These are phyloP conservation scores for Clarireedia homoeocarpa DNA, from an alignment of 2,329 filamentous ascomycete species.

Conservation along the genomic window DNA sequence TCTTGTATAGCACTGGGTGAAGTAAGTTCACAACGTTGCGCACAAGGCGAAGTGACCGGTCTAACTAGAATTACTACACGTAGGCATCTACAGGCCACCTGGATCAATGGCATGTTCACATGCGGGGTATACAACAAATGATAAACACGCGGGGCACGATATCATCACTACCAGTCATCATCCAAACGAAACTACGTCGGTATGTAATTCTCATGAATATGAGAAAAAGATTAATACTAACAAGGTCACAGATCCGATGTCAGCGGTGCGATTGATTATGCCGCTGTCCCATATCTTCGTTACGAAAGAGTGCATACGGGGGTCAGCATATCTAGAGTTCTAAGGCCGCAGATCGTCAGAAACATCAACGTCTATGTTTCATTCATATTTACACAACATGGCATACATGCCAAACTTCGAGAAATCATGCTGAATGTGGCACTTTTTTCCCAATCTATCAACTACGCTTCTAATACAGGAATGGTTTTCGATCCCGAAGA, in stretches of 20 bases:
- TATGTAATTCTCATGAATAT: background rate
- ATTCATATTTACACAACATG: background rate
- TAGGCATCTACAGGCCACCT: slow-evolving; percentile 17
- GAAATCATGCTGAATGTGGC: slow-evolving; percentile 12
- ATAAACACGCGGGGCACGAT: slow-evolving; percentile 8
- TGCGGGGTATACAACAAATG: slow-evolving; percentile 20
- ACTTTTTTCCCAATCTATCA: slow-evolving; percentile 15
- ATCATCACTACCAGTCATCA: slow-evolving; percentile 5
- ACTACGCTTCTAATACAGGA: background rate
- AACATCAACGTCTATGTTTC: background rate
- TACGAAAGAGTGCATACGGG: slow-evolving; percentile 4
- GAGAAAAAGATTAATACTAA: background rate
- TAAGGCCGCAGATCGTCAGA: background rate
- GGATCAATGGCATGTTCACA: slow-evolving; percentile 18
- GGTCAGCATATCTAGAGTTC: slow-evolving; percentile 11
- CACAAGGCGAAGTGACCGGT: background rate
- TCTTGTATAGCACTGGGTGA: slow-evolving; percentile 20
- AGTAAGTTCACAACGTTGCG: slow-evolving; percentile 3
- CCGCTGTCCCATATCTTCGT: slow-evolving; percentile 12
- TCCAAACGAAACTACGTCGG: slow-evolving; percentile 19
- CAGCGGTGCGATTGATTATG: slow-evolving; percentile 21
- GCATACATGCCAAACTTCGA: slow-evolving; percentile 8
- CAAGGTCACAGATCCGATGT: slow-evolving; percentile 16
- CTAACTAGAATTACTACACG: background rate
- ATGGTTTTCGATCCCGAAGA: slow-evolving; percentile 10